These are phyloP conservation scores for Sporobolomyces roseus DNA, from an alignment of 768 basidiomycete species.

Conservation along the genomic window DNA sequence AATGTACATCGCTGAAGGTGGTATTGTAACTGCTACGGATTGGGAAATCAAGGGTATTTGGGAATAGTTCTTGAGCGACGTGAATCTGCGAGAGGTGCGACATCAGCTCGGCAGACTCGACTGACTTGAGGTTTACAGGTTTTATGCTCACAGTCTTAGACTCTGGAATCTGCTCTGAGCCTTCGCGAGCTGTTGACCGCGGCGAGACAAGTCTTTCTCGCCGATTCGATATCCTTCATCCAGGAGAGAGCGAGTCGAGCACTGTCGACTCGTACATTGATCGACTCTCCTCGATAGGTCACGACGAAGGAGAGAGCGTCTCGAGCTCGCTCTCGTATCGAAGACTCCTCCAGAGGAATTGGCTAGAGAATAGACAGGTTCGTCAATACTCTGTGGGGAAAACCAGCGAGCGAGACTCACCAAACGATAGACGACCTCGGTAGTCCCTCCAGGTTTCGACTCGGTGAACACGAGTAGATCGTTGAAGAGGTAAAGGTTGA, in stretches of 20 bases:
- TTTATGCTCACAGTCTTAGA: background rate
- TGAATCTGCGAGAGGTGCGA: no score
- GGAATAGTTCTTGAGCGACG: no score
- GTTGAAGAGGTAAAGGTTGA: conserved; percentile 76
- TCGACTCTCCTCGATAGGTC: conserved; percentile 30
- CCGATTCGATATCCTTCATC: conserved; percentile 54
- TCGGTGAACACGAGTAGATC: conserved; percentile 84
- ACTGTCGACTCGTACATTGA: conserved; percentile 41
- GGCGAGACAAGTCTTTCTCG: conserved; percentile 44
- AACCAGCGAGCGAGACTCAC: background rate
- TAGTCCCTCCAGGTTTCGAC: conserved; percentile 52
- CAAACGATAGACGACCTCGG: conserved; percentile 35
- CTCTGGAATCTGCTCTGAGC: conserved; percentile 5
- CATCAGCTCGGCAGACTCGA: no score
- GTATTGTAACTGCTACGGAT: no score
- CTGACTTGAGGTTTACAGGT: no score
- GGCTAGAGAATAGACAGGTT: conserved; percentile 35
- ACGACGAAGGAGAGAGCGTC: conserved; percentile 25
- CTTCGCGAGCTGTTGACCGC: conserved; percentile 30
- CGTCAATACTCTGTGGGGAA: background rate
- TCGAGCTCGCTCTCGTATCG: conserved; percentile 28
- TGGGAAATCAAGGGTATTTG: no score
- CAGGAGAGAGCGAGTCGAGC: conserved; percentile 61
- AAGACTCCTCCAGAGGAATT: conserved; percentile 45
- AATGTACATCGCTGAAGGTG: no score